Base-by-base conservation (phyloP, 192 early-diverging fungal genomes). In the Backusella morwellensis region DNA sequence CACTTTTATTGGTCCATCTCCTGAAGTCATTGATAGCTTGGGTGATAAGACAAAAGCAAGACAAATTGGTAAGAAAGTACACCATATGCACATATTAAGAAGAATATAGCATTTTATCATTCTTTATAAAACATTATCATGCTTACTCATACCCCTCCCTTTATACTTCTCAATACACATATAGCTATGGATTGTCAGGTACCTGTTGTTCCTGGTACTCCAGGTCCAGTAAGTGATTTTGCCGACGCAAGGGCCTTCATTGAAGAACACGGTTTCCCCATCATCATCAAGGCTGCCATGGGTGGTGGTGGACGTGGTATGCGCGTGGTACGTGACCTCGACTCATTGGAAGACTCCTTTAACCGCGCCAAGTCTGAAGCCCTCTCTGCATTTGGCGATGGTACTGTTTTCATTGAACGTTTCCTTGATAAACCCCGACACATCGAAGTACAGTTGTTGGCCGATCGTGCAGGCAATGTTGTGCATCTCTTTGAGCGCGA, bases 31-130 rank as follows among this genome's bases (percentile, higher is more conserved):
- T 81, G 93, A 92, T 42, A 87, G 89, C 3, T 89, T 95, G 73
- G 97, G 97, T 21, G 96, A 98, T 89, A 99, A 99, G 85, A 96
- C 95, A 44, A 94, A 96, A 87, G 95, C 97, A 36, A 86, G 95
- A 71, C 77, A 77, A 11, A 86, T 97, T n/a, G 97, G 90, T 86
- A 89, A 81, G 40, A 42, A 44, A 71, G 91, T 34, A 47, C 29
- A 26, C 1, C 71, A 92, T 90, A 79, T 93, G 92, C 76, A 98
- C 96, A 83, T 87, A 90, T 66, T 95, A 96, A 69, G 6, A 50
- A n/a, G 47, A 17, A 50, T 50, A 50, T 6, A 50, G 42, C 8
- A 44, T 44, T 11, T 32, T 32, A 32, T 32, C 12, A 11, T 44
- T 14, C 3, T 3, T 44, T 44, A 9, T 44, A 63, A 29, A 29